phyloP scores from a whole-genome alignment of 441 rosid species.

The Euphorbia celastroides region DNA sequence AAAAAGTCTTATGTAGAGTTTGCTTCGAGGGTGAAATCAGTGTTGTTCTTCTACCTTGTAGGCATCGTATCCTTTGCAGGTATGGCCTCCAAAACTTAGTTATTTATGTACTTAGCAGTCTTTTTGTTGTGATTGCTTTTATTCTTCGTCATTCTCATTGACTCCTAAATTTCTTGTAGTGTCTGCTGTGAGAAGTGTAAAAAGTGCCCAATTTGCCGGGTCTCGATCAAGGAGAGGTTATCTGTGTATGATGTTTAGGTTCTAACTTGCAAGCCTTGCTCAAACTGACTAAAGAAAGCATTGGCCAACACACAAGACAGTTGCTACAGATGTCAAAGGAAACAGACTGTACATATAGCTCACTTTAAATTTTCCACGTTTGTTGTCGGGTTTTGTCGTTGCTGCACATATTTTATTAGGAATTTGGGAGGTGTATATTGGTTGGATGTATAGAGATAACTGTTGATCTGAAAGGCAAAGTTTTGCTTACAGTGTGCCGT shows the following conservation, averaged over 20 bases:
- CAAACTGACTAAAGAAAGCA: conserved; percentile 17
- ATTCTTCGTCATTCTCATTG: conserved; percentile 11
- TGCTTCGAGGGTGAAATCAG: conserved; percentile 91
- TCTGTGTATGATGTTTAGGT: conserved; percentile 81
- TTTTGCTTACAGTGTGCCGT: not conserved
- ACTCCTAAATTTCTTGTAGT: conserved; percentile 42
- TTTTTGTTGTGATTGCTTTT: not conserved
- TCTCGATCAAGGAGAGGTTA: conserved; percentile 64
- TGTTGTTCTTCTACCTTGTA: conserved; percentile 87
- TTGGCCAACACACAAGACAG: conserved; percentile 3
- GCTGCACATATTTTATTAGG: not conserved
- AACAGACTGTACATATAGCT: conserved; percentile 20
- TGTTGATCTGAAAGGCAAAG: conserved; percentile 3
- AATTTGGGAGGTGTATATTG: conserved; percentile 8
- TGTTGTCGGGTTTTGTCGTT: not conserved
- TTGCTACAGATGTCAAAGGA: not conserved
- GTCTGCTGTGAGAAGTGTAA: conserved; percentile 83
- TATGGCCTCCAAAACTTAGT: conserved; percentile 20
- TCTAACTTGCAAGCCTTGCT: conserved; percentile 25
- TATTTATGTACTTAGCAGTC: not conserved
- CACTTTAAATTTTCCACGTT: not conserved
- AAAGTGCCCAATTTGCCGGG: conserved; percentile 87
- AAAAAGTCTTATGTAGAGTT: conserved; percentile 85
- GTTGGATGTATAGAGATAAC: conserved; percentile 1
- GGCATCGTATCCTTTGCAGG: conserved; percentile 96